Evolutionary conservation across 768 basidiomycete genomes (phyloP), one percentile per base, ranked within the genome.

Genomic region (Lactifluus echinatus): DNA sequence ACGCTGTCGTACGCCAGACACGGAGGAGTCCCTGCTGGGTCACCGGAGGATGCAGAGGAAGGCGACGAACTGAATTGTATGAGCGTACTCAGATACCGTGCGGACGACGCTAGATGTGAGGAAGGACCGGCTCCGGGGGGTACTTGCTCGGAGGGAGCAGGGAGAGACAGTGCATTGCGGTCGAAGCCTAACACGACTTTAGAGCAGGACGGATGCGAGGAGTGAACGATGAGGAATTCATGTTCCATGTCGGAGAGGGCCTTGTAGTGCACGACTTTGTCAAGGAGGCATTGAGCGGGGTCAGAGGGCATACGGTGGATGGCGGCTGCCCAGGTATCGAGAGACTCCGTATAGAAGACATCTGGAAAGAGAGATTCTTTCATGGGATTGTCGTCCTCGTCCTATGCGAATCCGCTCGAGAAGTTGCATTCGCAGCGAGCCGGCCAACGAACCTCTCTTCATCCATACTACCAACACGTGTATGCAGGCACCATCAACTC

Each of bases 231-330:
- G 42, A 63, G 63, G 31, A 55, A 58, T 40, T 63, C 63, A 56
- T 63, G 63, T 21, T 63, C 63, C 63, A 63, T 63, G 36, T 55
- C 56, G 11, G 44, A 39, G 34, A 47, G 36, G 15, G 56, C 54
- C 37, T 63, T 63, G 52, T 58, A 54, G 42, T 63, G 63, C 12
- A 58, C 60, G 56, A 62, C 53, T 23, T 45, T 44, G 12, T 63
- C 53, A 29, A 63, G 26, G 29, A 42, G 24, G 42, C 55, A 63
- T 36, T 29, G 24, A n/a, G 24, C 36, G 8, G 60, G 51, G 10
- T 54, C 48, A 6, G 14, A 44, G 24, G 48, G 44, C 14, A n/a
- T n/a, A 14, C 48, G 29, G 17, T 55, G 63, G 17, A 63, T 50
- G 12, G 50, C 23, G 6, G 56, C 26, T 8, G 53, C 56, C 63